Percentiles rank a stretch among this genome's conserved stretches.
These are phyloP conservation scores for Diplodia corticola DNA, from an alignment of 2,329 filamentous ascomycete genomes.

Conservation along the genomic window DNA sequence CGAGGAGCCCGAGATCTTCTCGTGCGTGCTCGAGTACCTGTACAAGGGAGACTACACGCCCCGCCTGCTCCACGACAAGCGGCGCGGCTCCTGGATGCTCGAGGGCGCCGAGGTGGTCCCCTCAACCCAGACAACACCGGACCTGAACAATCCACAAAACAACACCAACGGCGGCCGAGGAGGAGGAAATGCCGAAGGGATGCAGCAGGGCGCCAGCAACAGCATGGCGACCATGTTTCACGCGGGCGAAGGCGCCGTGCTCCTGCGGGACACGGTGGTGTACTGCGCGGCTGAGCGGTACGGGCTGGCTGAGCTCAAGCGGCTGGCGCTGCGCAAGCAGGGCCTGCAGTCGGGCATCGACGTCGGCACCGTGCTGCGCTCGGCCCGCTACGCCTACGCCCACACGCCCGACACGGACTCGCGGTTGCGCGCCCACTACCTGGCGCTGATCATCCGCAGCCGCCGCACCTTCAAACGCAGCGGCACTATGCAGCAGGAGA, in stretches of 20 bases:
- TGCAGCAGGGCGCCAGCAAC: constrained; percentile 31
- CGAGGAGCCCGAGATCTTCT: constrained; percentile 88
- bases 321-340: constrained; percentile 88
- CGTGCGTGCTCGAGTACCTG: constrained; percentile 90
- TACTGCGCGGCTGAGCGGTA: constrained; percentile 93
- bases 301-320: constrained; percentile 89
- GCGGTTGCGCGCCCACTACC: constrained; percentile 91
- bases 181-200: constrained; percentile 32
- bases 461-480: constrained; percentile 97
- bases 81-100: constrained; percentile 84
- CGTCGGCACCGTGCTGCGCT: constrained; percentile 85
- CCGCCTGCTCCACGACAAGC: constrained; percentile 82
- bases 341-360: constrained; percentile 91
- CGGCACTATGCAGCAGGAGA: constrained; percentile 98
- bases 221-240: constrained; percentile 79
- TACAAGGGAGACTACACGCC: constrained; percentile 98
- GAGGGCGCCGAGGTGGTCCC: constrained; percentile 61
- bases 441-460: constrained; percentile 95
- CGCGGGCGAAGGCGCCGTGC: constrained; percentile 68
- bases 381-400: constrained; percentile 91
- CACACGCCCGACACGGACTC: constrained; percentile 93
- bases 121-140: constrained; percentile 47
- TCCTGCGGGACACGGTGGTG: constrained; percentile 89
- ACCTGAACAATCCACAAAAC: constrained; percentile 50
- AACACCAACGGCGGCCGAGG: constrained; percentile 51